These are phyloP conservation scores for Uronychia setigera DNA, from an alignment of 73 alveolate genomes.

Conservation along the genomic window DNA sequence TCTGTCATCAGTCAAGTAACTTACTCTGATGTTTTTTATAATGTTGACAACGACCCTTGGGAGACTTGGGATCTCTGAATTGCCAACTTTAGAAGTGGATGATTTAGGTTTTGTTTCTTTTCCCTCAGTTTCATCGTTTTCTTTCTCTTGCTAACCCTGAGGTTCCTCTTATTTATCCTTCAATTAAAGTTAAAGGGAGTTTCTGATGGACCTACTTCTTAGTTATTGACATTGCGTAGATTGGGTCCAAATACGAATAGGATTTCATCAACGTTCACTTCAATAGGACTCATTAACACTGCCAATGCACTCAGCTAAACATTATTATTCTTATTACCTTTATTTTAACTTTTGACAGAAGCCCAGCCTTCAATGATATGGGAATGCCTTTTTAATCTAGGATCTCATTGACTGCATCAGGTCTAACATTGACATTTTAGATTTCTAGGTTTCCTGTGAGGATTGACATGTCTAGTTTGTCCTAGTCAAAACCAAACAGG, in stretches of 20 bases:
- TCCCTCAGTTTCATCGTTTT: conserved; percentile 1
- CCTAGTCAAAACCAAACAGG: conserved; percentile 52
- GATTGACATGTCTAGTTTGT: conserved; percentile 38
- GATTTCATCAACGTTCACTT: conserved; percentile 44
- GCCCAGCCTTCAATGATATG: conserved; percentile 41
- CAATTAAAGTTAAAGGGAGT: conserved; percentile 17
- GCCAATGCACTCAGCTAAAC: conserved; percentile 14
- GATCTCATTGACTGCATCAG: conserved; percentile 42
- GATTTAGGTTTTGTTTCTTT: background rate
- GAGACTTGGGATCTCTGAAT: background rate
- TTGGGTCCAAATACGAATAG: conserved; percentile 48
- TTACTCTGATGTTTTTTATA: conserved; percentile 13
- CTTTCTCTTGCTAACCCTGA: background rate
- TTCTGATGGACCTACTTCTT: conserved; percentile 11
- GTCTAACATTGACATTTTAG: conserved; percentile 31
- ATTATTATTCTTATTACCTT: background rate
- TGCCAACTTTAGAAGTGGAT: background rate
- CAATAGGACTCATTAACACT: conserved; percentile 55
- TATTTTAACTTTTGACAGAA: conserved; percentile 18
- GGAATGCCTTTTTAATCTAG: conserved; percentile 27
- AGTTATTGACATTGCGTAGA: conserved; percentile 16
- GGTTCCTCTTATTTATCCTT: conserved; percentile 5
- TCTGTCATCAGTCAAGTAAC: conserved; percentile 11
- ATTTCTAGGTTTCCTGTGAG: conserved; percentile 44
- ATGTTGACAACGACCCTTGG: background rate